Conservation (phyloP, 2,329 filamentous ascomycete species). For the Claviceps monticola region DNA sequence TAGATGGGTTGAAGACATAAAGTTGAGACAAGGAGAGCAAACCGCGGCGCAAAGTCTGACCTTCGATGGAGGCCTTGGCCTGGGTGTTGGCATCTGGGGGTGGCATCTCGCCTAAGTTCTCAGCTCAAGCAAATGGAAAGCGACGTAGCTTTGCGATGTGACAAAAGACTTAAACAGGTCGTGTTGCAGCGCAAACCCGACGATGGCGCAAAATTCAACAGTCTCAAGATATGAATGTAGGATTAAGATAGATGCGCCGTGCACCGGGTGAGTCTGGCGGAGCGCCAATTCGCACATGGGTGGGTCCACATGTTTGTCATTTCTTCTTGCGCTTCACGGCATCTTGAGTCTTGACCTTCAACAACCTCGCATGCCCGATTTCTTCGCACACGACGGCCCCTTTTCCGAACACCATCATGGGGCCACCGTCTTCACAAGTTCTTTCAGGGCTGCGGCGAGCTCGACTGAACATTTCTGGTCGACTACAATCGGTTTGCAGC, state of each 20-base stretch:
- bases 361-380: no score
- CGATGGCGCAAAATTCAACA: not conserved
- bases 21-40: not conserved
- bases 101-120: conserved; percentile 16
- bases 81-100: conserved; percentile 27
- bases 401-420: conserved; percentile 12
- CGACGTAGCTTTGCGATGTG: not conserved
- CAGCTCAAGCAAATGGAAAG: not conserved
- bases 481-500: conserved; percentile 15
- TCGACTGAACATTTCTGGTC: conserved; percentile 9
- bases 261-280: not conserved
- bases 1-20: not conserved
- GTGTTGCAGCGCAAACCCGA: not conserved
- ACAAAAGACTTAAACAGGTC: not conserved
- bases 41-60: conserved; percentile 13
- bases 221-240: no score
- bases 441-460: conserved; percentile 12
- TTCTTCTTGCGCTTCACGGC: not conserved
- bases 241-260: no score
- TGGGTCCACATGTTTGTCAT: not conserved
- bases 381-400: not conserved
- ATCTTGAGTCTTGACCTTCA: not conserved
- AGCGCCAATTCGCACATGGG: not conserved
- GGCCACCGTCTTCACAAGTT: conserved; percentile 13
- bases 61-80: conserved; percentile 32